Evolutionary conservation across 176 grass and related monocot genomes (phyloP), one percentile per base, ranked within the genome.

Genomic region (Sorghum bicolor): DNA sequence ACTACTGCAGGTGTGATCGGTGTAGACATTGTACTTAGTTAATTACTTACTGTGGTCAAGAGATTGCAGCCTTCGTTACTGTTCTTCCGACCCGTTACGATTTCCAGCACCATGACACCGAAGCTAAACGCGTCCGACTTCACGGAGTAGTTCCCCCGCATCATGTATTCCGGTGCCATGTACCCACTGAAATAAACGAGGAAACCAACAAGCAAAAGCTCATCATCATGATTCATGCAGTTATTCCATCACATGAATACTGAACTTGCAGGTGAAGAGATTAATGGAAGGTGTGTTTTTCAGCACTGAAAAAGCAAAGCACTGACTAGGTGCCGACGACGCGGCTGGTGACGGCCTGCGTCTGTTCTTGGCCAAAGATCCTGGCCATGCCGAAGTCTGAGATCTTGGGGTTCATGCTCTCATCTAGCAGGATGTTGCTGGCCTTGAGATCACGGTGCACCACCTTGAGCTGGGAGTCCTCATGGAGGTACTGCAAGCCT

Each of bases 91-190:
- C 50, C 86, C 3, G 86, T 94, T 15, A 88, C 58, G 70, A 94
- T 88, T 63, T 94, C 82, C 33, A 88, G 78, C 61, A 94, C 63
- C 57, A 94, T 66, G 25, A 91, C 86, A 26, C 79, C 88, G 14
- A 85, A 91, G 70, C 92, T 86, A 63, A 94, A 94, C 45, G 66
- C 80, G 9, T 91, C 86, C 5, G 86, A 89, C 32, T 91, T 94
- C 14, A 79, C 66, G 0, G 92, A 94, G 53, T 83, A 94, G 37
- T 86, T 84, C 11, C 92, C 88, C 8, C 84, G 78, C 84, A 88
- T 82, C 57, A 50, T 78, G 48, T 93, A 87, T 20, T 87, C 85
- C 0, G 78, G 78, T 2, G 85, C 71, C 86, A 88, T 88, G 86
- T 83, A 88, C 4, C 86, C 86, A 78, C 89, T 88, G 74, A 77